Evolutionary conservation across 176 grass and related monocot species (phyloP), one percentile per base, ranked within the genome.

Genomic region (Canna indica): DNA sequence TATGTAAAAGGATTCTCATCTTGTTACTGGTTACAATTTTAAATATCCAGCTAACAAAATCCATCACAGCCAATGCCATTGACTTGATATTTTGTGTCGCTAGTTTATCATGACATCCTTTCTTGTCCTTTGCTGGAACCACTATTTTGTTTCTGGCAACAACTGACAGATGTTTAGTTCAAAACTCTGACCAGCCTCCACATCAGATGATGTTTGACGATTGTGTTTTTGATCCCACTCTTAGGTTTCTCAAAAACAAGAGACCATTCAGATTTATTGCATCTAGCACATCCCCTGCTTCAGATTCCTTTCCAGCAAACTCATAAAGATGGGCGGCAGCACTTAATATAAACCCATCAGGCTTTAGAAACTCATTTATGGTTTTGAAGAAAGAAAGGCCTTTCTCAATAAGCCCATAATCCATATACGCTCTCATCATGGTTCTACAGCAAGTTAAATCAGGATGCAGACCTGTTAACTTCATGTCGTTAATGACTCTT

Each of bases 361-460:
- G 88, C 69, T 87, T 87, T 77, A 90, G 48, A 17, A 30, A 83
- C 3, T 41, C 28, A 0, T 67, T 30, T 2, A 67, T 72, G n/a
- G 20, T 80, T 78, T 92, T 82, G 24, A 87, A 92, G 33, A 97
- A 78, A 6, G 75, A 73, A 73, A 97, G 78, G 32, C 84, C 94
- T 31, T 92, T 70, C 7, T 84, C 73, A 3, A 90, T 38, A 22
- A 72, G 80, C 24, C 86, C 86, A 15, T 80, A 46, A 14, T 97
- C 80, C 46, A 97, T 47, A 44, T 81, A 87, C 18, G 71, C 72
- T 77, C 89, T 90, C 94, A 92, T 97, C 89, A 92, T 90, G 31
- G 74, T 71, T 56, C 94, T 68, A 62, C 84, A 87, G 71, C 84
- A 97, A 4, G 86, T 79, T 52, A 92, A 63, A 54, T 92, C 86